phyloP scores from a whole-genome alignment of 306 rosid genomes.

The Quercus berberidifolia region DNA sequence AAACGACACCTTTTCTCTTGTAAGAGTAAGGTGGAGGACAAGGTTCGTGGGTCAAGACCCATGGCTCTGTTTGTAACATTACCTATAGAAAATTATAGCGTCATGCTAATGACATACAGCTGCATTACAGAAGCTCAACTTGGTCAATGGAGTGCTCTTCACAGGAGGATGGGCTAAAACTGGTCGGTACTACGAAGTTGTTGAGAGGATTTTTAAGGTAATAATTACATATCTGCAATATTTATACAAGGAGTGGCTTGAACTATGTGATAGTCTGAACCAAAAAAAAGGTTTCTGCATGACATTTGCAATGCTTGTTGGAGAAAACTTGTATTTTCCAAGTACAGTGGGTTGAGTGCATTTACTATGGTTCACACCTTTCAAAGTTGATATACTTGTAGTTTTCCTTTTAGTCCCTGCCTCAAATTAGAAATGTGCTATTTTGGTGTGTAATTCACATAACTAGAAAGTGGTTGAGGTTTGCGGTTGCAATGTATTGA shows the following conservation, averaged over 20 bases:
- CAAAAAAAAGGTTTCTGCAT: not conserved
- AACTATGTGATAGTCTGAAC: no score
- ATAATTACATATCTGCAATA: not conserved
- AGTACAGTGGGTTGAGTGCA: not conserved
- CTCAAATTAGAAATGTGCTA: not conserved
- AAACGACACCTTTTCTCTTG: no score
- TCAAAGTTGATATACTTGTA: not conserved
- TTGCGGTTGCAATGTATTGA: not conserved
- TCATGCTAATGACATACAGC: not conserved
- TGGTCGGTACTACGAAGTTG: conserved; percentile 61
- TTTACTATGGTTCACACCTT: not conserved
- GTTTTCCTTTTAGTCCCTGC: not conserved
- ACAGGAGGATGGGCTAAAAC: conserved; percentile 84
- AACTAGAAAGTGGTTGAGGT: not conserved
- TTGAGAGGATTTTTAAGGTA: conserved; percentile 64
- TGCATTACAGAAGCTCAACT: conserved; percentile 70
- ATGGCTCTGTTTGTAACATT: no score
- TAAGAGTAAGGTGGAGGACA: no score
- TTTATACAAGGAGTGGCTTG: no score
- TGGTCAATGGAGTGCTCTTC: conserved; percentile 89
- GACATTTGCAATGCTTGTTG: not conserved
- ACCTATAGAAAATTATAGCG: not conserved
- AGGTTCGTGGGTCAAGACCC: not conserved
- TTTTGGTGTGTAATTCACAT: not conserved
- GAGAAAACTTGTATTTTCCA: not conserved